Percentiles rank a stretch among this genome's conserved stretches.
phyloP scores from a whole-genome alignment of 805 yeast species.

The Candida taoyuanica region DNA sequence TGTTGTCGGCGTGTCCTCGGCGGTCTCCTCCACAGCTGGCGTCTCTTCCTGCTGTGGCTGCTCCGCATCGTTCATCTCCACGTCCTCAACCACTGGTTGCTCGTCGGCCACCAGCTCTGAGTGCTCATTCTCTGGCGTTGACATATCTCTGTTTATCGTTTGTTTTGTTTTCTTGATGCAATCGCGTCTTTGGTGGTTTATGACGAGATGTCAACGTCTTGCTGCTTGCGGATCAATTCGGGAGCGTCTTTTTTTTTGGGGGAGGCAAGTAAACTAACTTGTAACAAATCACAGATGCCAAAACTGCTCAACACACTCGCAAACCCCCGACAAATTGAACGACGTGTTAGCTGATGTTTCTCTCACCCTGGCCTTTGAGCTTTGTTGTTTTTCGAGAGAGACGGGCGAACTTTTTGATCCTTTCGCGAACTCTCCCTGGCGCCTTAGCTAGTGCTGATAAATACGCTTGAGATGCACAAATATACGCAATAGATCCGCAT shows the following conservation, averaged over 20 bases:
- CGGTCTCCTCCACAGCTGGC: not conserved
- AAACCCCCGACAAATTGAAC: no score
- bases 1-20: not conserved
- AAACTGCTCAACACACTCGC: no score
- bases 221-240: not conserved
- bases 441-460: not conserved
- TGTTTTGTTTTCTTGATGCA: not conserved
- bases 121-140: constrained; percentile 5
- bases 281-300: no score
- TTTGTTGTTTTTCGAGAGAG: not conserved
- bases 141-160: constrained; percentile 8
- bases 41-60: not conserved
- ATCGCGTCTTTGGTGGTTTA: not conserved
- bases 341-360: no score
- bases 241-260: no score
- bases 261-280: no score
- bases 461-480: no score
- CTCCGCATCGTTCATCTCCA: constrained; percentile 19
- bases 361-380: no score
- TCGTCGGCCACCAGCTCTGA: constrained; percentile 1
- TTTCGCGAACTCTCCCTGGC: not conserved
- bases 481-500: no score
- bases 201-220: not conserved
- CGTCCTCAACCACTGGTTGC: constrained; percentile 10
- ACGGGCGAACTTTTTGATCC: not conserved